A percentile compares a stretch with the other conserved stretches of the same genome.
phyloP scores from a whole-genome alignment of 495 filamentous ascomycete genomes.

The Aspergillus leporis region DNA sequence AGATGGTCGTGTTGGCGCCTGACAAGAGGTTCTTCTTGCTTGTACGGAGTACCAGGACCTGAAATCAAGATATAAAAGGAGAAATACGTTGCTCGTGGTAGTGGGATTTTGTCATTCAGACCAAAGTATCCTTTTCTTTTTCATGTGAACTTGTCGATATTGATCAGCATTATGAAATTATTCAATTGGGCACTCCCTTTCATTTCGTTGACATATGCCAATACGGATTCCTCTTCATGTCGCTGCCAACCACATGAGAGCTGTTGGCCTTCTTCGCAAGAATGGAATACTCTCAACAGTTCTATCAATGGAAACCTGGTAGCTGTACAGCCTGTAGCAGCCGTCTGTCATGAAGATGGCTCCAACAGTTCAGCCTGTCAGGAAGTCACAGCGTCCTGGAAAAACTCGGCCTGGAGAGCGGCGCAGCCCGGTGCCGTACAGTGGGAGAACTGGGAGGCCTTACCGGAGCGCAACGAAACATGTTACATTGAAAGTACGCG shows the following conservation, averaged over 20 bases:
- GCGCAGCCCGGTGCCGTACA: slow-evolving; percentile 44
- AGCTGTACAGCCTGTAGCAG: slow-evolving; percentile 37
- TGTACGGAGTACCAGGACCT: background rate
- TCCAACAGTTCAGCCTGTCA: slow-evolving; percentile 31
- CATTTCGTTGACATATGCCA: background rate
- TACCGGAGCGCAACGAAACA: slow-evolving; percentile 54
- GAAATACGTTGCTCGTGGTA: no score
- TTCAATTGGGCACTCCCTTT: background rate
- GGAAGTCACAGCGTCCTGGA: slow-evolving; percentile 23
- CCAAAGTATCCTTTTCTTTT: background rate
- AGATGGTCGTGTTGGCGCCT: background rate
- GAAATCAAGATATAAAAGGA: no score
- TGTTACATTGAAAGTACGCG: slow-evolving; percentile 50
- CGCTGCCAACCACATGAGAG: slow-evolving; percentile 27
- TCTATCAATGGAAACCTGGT: slow-evolving; percentile 40
- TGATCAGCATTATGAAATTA: background rate
- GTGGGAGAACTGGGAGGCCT: slow-evolving; percentile 50
- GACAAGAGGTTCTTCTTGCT: background rate
- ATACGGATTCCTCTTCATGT: slow-evolving; percentile 12
- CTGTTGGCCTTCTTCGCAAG: slow-evolving; percentile 41
- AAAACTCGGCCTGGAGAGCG: slow-evolving; percentile 28
- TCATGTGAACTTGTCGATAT: background rate
- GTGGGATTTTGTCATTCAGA: no score
- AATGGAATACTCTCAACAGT: slow-evolving; percentile 40
- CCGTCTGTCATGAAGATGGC: slow-evolving; percentile 40